Percentiles rank a stretch among this genome's conserved stretches.
Conservation (phyloP, 495 filamentous ascomycete species). For the Penicillium macrosclerotiorum region DNA sequence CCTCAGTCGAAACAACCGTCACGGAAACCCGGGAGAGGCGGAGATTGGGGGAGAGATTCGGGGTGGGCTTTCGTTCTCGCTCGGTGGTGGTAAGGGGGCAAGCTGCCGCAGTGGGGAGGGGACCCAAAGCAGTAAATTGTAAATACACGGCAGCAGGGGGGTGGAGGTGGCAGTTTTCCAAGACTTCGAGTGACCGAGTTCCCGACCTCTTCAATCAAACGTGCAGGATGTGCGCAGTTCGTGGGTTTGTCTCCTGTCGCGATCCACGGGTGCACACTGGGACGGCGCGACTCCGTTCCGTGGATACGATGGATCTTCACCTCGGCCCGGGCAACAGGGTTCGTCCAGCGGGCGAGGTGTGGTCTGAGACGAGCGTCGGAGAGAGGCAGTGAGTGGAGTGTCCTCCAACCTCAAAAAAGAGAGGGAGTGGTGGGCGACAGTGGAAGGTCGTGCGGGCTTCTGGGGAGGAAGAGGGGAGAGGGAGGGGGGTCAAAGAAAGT, state of each 20-base stretch:
- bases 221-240: constrained; percentile 2
- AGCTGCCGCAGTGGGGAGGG: constrained; percentile 16
- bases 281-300: constrained; percentile 17
- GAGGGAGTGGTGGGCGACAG: background rate
- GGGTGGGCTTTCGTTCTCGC: constrained; percentile 14
- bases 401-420: no score
- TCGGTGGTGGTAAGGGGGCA: constrained; percentile 14
- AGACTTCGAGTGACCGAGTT: background rate
- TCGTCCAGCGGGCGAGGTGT: background rate
- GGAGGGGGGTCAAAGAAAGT: constrained; percentile 22
- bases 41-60: constrained; percentile 3
- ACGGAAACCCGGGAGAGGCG: constrained; percentile 1
- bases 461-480: constrained; percentile 14
- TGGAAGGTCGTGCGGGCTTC: constrained; percentile 3
- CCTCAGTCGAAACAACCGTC: constrained; percentile 10
- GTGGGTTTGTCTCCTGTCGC: constrained; percentile 6
- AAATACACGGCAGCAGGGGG: constrained; percentile 31
- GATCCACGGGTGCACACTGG: constrained; percentile 21
- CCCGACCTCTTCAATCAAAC: no score
- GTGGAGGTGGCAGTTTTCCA: constrained; percentile 13
- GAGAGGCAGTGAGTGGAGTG: background rate
- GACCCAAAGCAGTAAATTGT: constrained; percentile 39
- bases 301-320: constrained; percentile 3
- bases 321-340: background rate
- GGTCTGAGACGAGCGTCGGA: background rate